Base-by-base conservation (phyloP, 768 basidiomycete species). In the Phlebiopsis flavidoalba region DNA sequence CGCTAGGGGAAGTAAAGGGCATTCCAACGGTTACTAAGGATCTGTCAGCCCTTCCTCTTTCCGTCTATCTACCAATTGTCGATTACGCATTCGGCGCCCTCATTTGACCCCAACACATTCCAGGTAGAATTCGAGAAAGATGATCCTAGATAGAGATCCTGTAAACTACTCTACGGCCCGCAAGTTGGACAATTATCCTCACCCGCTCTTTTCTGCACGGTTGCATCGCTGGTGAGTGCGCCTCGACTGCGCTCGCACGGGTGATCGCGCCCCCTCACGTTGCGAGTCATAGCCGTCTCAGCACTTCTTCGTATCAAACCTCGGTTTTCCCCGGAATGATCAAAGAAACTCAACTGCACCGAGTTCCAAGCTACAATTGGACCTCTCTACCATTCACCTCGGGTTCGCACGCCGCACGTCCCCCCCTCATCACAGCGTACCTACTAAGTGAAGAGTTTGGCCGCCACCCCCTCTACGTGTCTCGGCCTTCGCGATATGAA, bases 371-470 rank as follows among this genome's bases (percentile, higher is more conserved):
- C 71, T 8, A 69, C 71, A 12, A 40, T 74, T 43, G 68, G 73
- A 66, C 24, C n/a, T 83, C 75, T 67, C 75, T 58, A 72, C 83
- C 24, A n/a, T 89, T 78, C 69, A 73, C 82, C 0, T 89, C 8
- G 87, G 86, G 1, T 89, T 89, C 63, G 84, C 77, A 12, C n/a
- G 37, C 88, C 21, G 72, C 84, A 15, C n/a, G n/a, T n/a, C n/a
- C n/a, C n/a, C 87, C 88, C 0, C 81, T 89, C 3, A 72, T 89
- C n/a, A 82, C 87, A 0, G 84, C 88, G 17, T 80, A n/a, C n/a
- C n/a, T 87, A 0, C 80, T 89, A 62, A 88, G 86, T 66, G 88
- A 90, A 66, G 88, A 90, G 66, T 84, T 88, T 59, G 88, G 88
- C 14, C 73, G 88, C 43, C 80, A 81, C 52, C 84, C 82, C 0